Percentiles rank a stretch among this genome's conserved stretches.
These are phyloP conservation scores for Xylariales sp. DNA, from an alignment of 2,329 filamentous ascomycete genomes.

Conservation along the genomic window DNA sequence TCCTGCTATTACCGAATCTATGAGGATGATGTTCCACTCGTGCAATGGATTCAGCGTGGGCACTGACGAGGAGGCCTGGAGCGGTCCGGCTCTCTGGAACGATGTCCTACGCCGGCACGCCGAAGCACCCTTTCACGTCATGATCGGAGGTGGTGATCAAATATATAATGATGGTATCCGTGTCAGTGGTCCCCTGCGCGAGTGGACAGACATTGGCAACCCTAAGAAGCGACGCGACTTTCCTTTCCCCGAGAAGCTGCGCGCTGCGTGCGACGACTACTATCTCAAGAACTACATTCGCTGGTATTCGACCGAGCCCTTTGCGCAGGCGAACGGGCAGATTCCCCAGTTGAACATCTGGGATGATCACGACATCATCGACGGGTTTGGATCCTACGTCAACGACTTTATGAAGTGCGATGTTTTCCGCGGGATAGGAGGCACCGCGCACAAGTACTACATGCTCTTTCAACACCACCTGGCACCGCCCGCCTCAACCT, in stretches of 20 bases:
- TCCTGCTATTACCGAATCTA: conserved; percentile 75
- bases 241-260: conserved; percentile 73
- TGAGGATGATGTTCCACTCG: conserved; percentile 98
- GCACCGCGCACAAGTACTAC: conserved; percentile 95
- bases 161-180: conserved; percentile 95
- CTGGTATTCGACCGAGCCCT: conserved; percentile 80
- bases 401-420: conserved; percentile 90
- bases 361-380: conserved; percentile 95
- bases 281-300: conserved; percentile 86
- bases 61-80: conserved; percentile 68
- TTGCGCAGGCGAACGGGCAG: conserved; percentile 80
- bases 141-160: conserved; percentile 91
- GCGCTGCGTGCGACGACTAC: conserved; percentile 80
- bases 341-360: conserved; percentile 97
- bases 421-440: conserved; percentile 88
- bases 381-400: conserved; percentile 91
- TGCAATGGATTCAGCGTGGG: conserved; percentile 95
- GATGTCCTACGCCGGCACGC: conserved; percentile 83
- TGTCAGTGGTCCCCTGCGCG: conserved; percentile 73
- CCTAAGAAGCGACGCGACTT: conserved; percentile 75
- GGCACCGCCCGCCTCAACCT: conserved; percentile 79
- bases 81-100: conserved; percentile 90
- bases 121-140: conserved; percentile 84
- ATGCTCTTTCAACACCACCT: conserved; percentile 96
- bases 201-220: conserved; percentile 81